These are phyloP conservation scores for Aspergillus indologenus DNA, from an alignment of 495 filamentous ascomycete species.

Conservation along the genomic window DNA sequence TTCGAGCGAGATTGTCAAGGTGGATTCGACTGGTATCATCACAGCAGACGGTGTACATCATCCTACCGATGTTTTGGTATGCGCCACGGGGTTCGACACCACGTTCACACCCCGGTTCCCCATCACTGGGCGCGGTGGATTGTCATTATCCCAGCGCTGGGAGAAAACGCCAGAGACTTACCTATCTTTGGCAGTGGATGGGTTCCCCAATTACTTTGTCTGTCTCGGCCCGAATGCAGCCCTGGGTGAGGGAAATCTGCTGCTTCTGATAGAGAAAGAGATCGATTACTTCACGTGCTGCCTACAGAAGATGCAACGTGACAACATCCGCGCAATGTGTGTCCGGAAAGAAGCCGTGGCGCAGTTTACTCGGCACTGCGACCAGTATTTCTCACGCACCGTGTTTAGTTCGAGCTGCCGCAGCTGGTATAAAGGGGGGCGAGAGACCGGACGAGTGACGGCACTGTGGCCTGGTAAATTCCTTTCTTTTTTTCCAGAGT, in stretches of 20 bases:
- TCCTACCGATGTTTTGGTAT: slow-evolving; percentile 41
- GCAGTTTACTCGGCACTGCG: slow-evolving; percentile 45
- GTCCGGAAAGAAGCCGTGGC: slow-evolving; percentile 40
- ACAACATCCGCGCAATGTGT: slow-evolving; percentile 43
- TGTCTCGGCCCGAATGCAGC: slow-evolving; percentile 46
- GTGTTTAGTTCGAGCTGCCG: slow-evolving; percentile 48
- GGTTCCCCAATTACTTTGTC: slow-evolving; percentile 66
- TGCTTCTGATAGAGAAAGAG: slow-evolving; percentile 44
- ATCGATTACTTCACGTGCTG: slow-evolving; percentile 53
- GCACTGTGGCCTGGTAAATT: slow-evolving; percentile 44
- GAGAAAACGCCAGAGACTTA: slow-evolving; percentile 53
- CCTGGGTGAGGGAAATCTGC: slow-evolving; percentile 45
- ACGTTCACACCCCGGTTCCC: slow-evolving; percentile 48
- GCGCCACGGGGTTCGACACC: slow-evolving; percentile 57
- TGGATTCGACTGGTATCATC: slow-evolving; percentile 46
- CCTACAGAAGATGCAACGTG: slow-evolving; percentile 48
- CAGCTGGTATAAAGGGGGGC: slow-evolving; percentile 54
- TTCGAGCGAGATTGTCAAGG: slow-evolving; percentile 36
- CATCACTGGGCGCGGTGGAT: slow-evolving; percentile 45
- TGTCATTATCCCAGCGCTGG: slow-evolving; percentile 50
- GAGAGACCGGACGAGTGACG: slow-evolving; percentile 33
- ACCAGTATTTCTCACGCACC: slow-evolving; percentile 46
- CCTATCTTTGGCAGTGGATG: slow-evolving; percentile 55
- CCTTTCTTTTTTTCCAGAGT: background rate
- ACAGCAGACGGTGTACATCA: slow-evolving; percentile 46